Conservation (phyloP, 2,329 filamentous ascomycete species). For the Lachnellula occidentalis region DNA sequence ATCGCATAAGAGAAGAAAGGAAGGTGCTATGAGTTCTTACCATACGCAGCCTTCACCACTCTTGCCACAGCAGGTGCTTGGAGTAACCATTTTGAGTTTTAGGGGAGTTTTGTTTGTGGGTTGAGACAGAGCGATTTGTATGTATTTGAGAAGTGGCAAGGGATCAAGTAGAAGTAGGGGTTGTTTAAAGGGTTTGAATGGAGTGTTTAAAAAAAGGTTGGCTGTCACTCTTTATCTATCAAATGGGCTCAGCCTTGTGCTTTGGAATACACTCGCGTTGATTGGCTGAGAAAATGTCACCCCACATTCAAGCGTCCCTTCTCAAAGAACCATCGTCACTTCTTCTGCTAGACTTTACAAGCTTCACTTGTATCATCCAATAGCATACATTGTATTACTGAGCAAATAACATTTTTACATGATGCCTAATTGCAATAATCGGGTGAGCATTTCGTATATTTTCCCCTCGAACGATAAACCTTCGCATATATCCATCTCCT, state of each 20-base stretch:
- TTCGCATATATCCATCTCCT: no score
- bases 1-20: neutral
- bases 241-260: neutral
- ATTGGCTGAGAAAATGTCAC: neutral
- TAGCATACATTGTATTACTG: no score
- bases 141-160: neutral
- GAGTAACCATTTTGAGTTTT: slow-evolving; percentile 22
- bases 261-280: neutral
- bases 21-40: slow-evolving; percentile 14
- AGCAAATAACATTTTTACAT: no score
- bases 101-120: neutral
- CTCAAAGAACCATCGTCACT: no score
- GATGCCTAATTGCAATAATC: no score
- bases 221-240: neutral
- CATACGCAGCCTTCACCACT: slow-evolving; percentile 28
- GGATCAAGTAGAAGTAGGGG: neutral
- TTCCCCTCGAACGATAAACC: no score
- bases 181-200: neutral
- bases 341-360: no score
- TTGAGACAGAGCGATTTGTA: neutral
- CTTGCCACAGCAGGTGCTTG: slow-evolving; percentile 31
- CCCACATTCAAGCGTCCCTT: neutral
- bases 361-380: no score
- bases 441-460: no score
- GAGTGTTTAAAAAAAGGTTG: neutral